A percentile compares a stretch with the other conserved stretches of the same genome.
Evolutionary conservation across 2,329 filamentous ascomycete species (phyloP).

Genomic region (Coleophoma cylindrospora): DNA sequence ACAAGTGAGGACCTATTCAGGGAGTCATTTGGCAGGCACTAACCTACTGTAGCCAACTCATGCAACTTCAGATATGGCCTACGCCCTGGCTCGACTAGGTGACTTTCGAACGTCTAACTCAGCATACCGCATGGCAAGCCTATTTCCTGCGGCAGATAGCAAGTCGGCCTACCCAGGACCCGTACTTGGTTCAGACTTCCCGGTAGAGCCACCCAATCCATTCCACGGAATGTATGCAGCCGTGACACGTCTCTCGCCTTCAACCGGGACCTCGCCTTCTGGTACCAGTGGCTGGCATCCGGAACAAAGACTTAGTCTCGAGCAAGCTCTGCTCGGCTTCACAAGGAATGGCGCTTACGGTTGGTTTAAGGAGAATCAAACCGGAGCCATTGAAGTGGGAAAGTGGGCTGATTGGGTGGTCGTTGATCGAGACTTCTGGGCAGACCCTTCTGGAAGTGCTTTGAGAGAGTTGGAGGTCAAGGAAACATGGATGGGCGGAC

Average conservation of each 20-base stretch:
- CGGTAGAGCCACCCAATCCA: constrained; percentile 63
- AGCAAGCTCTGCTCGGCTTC: constrained; percentile 58
- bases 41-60: constrained; percentile 47
- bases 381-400: constrained; percentile 54
- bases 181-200: constrained; percentile 65
- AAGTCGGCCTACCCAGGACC: constrained; percentile 27
- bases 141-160: constrained; percentile 37
- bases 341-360: constrained; percentile 54
- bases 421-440: constrained; percentile 52
- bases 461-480: constrained; percentile 49
- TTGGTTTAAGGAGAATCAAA: constrained; percentile 52
- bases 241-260: constrained; percentile 54
- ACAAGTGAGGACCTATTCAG: constrained; percentile 31
- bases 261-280: constrained; percentile 46
- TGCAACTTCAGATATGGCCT: constrained; percentile 66
- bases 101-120: constrained; percentile 43
- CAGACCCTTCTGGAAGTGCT: constrained; percentile 39
- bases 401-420: constrained; percentile 68
- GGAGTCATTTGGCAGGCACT: neutral
- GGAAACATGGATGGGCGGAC: constrained; percentile 65
- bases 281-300: constrained; percentile 49
- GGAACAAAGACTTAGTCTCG: constrained; percentile 52
- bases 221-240: constrained; percentile 68
- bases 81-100: constrained; percentile 57
- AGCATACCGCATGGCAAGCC: constrained; percentile 62